Evolutionary conservation across 2,329 filamentous ascomycete species (phyloP), one percentile per base, ranked within the genome.

Genomic region (Cordyceps pruinosa): DNA sequence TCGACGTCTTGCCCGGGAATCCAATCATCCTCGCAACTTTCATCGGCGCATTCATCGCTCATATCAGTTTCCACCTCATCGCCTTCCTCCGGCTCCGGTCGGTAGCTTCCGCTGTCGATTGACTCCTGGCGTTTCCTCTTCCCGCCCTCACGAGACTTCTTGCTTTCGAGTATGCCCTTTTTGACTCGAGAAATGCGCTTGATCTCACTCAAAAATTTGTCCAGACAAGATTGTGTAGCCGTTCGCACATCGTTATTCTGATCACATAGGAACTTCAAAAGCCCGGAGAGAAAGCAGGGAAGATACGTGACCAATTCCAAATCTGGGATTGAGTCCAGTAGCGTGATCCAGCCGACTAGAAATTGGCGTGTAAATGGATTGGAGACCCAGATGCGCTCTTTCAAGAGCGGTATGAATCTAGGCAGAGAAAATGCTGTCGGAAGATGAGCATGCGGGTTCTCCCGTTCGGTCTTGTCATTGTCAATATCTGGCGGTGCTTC

Each of bases 321-420:
- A 68, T 99, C 95, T 0, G 94, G 94, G 64, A 99, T 97, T 1
- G 92, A 97, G 70, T 99, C 94, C 21, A 99, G 79, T 17, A 99
- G 74, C 4, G 88, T 95, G 58, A 99, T 90, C 94, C 94, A 99
- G 32, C 90, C 91, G 2, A 99, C 94, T 15, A 99, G 79, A 66
- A 99, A 99, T 15, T 90, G 96, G 51, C 94, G 82, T 4, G 93
- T 97, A 68, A 95, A 97, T 0, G 95, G 92, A 66, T 96, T 97
- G 59, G 96, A 83, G 28, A 97, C 93, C 72, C 89, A 89, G 58
- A 99, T 97, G 51, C 94, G 85, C 68, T 99, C 93, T 70, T 95
- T 90, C 21, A 99, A 81, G 15, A 99, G 79, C 1, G 95, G 94
- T 51, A 99, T 94, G 70, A 99, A 99, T 25, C 85, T 85, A 21